Percentiles rank a stretch among this genome's conserved stretches.
Evolutionary conservation across 208 protist genomes (phyloP).

Genomic region (Leishmania mexicana): DNA sequence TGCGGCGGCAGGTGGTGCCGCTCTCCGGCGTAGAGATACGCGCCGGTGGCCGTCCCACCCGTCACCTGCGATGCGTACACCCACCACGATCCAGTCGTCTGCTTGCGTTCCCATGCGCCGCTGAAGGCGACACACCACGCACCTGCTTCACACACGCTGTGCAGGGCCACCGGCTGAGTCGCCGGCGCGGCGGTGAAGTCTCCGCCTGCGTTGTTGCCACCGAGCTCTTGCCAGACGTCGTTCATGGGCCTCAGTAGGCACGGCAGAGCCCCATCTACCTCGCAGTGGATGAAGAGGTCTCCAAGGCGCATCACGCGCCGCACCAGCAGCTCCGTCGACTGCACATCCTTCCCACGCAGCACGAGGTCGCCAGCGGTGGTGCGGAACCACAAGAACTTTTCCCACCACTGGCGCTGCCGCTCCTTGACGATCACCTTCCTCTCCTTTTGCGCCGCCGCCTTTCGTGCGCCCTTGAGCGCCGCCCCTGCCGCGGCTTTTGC

Average conservation of each 20-base stretch:
- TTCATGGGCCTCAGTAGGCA: constrained; percentile 94
- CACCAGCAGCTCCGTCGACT: constrained; percentile 96
- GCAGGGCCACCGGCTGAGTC: constrained; percentile 39
- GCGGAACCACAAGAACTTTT: constrained; percentile 99
- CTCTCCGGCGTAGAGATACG: constrained; percentile 91
- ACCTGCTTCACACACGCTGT: constrained; percentile 90
- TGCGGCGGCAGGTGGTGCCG: constrained; percentile 85
- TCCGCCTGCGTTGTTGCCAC: not conserved
- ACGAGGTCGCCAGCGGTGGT: constrained; percentile 96
- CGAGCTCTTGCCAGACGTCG: constrained; percentile 25
- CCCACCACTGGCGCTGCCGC: constrained; percentile 96
- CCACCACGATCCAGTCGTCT: constrained; percentile 95
- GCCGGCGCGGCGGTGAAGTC: not conserved
- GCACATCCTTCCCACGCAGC: constrained; percentile 93
- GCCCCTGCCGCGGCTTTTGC: constrained; percentile 87
- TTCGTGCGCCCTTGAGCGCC: constrained; percentile 62
- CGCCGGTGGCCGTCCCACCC: constrained; percentile 55
- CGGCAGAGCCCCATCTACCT: constrained; percentile 92
- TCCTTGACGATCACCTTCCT: constrained; percentile 86
- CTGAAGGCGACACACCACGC: constrained; percentile 92
- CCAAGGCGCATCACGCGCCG: constrained; percentile 68
- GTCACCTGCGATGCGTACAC: constrained; percentile 89
- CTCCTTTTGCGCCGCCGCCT: constrained; percentile 61
- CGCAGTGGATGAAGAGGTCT: constrained; percentile 97
- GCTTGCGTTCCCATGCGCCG: constrained; percentile 95